Base-by-base conservation (phyloP, 2,329 filamentous ascomycete species). In the Emericellopsis atlantica region DNA sequence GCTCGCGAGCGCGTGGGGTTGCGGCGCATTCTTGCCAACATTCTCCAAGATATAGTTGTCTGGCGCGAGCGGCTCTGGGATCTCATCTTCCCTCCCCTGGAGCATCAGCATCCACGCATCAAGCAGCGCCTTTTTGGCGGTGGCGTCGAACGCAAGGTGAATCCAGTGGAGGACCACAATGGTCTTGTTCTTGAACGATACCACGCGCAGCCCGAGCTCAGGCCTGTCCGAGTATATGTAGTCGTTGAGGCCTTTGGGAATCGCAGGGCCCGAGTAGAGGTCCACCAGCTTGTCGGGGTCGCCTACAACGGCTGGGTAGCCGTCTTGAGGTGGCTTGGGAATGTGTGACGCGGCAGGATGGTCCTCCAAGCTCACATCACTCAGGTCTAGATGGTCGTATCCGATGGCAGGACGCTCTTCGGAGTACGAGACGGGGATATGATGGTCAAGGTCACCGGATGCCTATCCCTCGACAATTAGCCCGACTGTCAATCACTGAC, bases 151-250 rank as follows among this genome's bases (percentile, higher is more conserved):
- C 0, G 65, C 44, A 0, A 58, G 55, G 44, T 71, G 67, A 3
- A 58, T 53, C 53, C 56, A 67, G 32, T 55, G 51, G 1, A 69
- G 34, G 0, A 54, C 54, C 2, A 70, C 48, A 0, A 67, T 47
- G 0, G 67, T 71, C 2, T 54, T 54, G 43, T 70, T 59, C 4
- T 46, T 49, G 46, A 70, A 69, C 0, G 60, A 56, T 1, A 62
- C 56, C 26, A 70, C 50, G 39, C 64, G 61, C 3, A 70, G 50
- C 2, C 57, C 57, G 1, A 70, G 47, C 43, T 63, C 56, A 1
- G 66, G 66, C 8, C 44, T 49, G 42, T 69, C 64, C 2, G 50
- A 41, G 21, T 51, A 49, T 0, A 66, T 46, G 43, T 59, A 66
- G 43, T 66, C 60, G 1, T 57, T 45, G 1, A 62, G 40, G 32